A percentile compares a stretch with the other conserved stretches of the same genome.
Conservation (phyloP, 1,139 yeast species). For the Chernovozyma sophiae-reginae region DNA sequence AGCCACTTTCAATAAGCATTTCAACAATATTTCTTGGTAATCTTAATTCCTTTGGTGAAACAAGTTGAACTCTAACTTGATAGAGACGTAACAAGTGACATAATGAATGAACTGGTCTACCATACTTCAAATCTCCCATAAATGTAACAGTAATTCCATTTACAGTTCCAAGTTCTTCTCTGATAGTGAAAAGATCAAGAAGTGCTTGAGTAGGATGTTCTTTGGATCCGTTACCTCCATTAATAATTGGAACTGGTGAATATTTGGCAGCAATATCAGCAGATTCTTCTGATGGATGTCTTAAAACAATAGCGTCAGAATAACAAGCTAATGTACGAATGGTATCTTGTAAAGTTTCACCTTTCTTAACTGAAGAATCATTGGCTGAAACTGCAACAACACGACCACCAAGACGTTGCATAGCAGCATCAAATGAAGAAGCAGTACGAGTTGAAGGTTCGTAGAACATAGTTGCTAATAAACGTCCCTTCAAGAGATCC, state of each 20-base stretch:
- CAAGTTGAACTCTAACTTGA: constrained; percentile 89
- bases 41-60: constrained; percentile 82
- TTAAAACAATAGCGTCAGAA: constrained; percentile 93
- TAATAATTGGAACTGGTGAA: constrained; percentile 95
- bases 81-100: constrained; percentile 87
- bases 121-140: constrained; percentile 98
- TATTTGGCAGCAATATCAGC: constrained; percentile 94
- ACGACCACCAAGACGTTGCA: constrained; percentile 99
- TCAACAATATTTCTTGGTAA: constrained; percentile 72
- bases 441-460: constrained; percentile 98
- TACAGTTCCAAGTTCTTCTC: constrained; percentile 98
- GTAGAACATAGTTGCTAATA: constrained; percentile 91
- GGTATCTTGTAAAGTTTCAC: constrained; percentile 97
- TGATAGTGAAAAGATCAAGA: constrained; percentile 92
- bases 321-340: constrained; percentile 92
- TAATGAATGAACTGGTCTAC: constrained; percentile 97
- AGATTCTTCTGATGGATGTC: constrained; percentile 92
- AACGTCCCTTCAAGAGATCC: constrained; percentile 85
- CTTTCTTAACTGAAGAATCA: constrained; percentile 92
- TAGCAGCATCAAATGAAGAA: constrained; percentile 96
- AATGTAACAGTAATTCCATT: constrained; percentile 97
- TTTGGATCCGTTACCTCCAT: constrained; percentile 96
- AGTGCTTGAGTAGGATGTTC: constrained; percentile 99
- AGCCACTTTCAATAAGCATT: constrained; percentile 60
- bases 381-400: constrained; percentile 83